phyloP scores from a whole-genome alignment of 1,284 basidiomycete species.

The Ustilago esculenta region DNA sequence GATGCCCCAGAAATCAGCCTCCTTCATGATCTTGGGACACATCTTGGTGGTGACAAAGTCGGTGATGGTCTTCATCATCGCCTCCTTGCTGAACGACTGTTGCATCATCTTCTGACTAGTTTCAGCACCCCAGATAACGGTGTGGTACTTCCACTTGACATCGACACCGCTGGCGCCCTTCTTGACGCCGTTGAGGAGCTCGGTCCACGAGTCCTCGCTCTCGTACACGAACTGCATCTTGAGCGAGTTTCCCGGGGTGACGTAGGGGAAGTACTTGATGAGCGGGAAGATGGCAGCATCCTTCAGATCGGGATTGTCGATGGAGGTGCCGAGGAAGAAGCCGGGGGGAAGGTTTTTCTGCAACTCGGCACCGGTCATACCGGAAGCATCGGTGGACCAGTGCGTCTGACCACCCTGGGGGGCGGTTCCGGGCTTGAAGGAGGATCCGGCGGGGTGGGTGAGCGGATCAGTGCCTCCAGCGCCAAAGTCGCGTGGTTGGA shows the following conservation, averaged over 20 bases:
- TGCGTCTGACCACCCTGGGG: constrained; percentile 28
- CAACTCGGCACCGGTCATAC: constrained; percentile 35
- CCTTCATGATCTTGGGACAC: constrained; percentile 48
- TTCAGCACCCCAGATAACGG: constrained; percentile 39
- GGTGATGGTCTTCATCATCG: constrained; percentile 47
- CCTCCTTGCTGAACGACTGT: constrained; percentile 35
- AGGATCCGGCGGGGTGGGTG: constrained; percentile 13
- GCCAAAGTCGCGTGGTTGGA: constrained; percentile 13
- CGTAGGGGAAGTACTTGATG: constrained; percentile 23
- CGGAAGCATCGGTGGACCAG: constrained; percentile 35
- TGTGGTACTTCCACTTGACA: constrained; percentile 39
- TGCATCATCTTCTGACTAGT: constrained; percentile 33
- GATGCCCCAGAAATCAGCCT: constrained; percentile 43
- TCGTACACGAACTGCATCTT: constrained; percentile 38
- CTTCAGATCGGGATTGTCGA: constrained; percentile 41
- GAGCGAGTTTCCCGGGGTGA: constrained; percentile 31
- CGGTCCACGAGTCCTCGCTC: constrained; percentile 30
- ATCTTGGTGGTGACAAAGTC: constrained; percentile 41
- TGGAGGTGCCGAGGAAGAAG: constrained; percentile 32
- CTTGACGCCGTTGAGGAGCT: constrained; percentile 21
- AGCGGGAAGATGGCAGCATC: constrained; percentile 12
- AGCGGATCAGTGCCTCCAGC: constrained; percentile 20
- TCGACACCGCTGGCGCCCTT: constrained; percentile 6
- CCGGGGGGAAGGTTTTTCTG: constrained; percentile 16
- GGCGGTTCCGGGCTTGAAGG: background rate